A percentile compares a stretch with the other conserved stretches of the same genome.
These are phyloP conservation scores for Colletotrichum sublineola DNA, from an alignment of 2,329 filamentous ascomycete species.

Conservation along the genomic window DNA sequence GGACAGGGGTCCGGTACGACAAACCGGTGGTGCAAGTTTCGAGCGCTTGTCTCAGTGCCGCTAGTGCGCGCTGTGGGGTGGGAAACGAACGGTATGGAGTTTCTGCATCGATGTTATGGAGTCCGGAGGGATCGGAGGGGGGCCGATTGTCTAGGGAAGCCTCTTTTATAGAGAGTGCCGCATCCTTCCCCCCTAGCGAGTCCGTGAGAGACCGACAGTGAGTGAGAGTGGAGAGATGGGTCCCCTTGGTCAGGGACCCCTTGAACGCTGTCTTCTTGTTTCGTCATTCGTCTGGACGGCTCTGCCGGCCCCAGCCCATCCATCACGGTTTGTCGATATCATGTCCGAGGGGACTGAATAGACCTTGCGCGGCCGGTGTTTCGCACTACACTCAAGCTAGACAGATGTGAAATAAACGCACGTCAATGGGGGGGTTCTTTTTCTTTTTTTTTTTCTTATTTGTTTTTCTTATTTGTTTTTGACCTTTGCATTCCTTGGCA, in stretches of 20 bases:
- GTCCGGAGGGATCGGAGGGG: not conserved
- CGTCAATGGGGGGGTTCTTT: not conserved
- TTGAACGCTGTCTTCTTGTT: too few species aligned
- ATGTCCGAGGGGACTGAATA: not conserved
- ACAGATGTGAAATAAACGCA: not conserved
- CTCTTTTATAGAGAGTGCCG: not conserved
- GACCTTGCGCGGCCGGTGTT: slow-evolving; percentile 12
- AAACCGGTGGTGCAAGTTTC: slow-evolving; percentile 34
- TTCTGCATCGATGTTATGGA: not conserved
- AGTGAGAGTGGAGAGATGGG: too few species aligned
- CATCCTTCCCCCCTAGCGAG: not conserved
- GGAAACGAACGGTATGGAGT: not conserved
- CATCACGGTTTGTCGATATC: not conserved
- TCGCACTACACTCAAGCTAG: too few species aligned
- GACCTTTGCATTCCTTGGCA: not conserved
- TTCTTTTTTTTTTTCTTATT: not conserved
- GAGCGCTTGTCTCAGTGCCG: slow-evolving; percentile 34
- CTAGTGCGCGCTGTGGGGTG: slow-evolving; percentile 20
- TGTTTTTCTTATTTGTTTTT: not conserved
- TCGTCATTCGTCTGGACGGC: too few species aligned
- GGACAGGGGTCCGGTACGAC: slow-evolving; percentile 25
- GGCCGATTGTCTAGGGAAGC: not conserved
- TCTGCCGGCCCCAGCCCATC: not conserved
- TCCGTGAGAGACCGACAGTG: not conserved
- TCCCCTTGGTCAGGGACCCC: slow-evolving; percentile 2